Conservation (phyloP, 2,329 filamentous ascomycete species). For the Xylaria sp. region DNA sequence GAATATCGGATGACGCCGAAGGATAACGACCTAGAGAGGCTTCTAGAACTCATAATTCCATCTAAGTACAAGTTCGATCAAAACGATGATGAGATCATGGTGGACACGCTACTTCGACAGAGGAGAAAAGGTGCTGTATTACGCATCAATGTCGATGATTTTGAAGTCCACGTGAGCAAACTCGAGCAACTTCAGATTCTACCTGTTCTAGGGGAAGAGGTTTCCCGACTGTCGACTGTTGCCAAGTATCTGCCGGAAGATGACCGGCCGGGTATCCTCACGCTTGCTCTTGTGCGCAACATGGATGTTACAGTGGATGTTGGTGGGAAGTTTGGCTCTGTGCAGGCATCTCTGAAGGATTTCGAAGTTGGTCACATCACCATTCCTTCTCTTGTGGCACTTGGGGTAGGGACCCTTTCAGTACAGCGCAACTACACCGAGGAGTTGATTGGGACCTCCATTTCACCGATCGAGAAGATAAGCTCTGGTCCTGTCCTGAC, state of each 20-base stretch:
- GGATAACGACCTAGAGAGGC: slow-evolving; percentile 77
- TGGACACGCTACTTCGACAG: slow-evolving; percentile 87
- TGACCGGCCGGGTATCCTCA: slow-evolving; percentile 85
- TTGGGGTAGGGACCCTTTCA: slow-evolving; percentile 68
- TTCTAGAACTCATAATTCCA: slow-evolving; percentile 85
- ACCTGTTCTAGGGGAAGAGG: slow-evolving; percentile 72
- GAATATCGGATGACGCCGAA: slow-evolving; percentile 75
- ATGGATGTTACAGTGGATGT: slow-evolving; percentile 65
- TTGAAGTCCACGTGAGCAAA: slow-evolving; percentile 65
- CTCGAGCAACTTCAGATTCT: slow-evolving; percentile 69
- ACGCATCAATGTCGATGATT: slow-evolving; percentile 65
- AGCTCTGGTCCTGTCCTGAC: slow-evolving; percentile 66
- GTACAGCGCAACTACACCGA: slow-evolving; percentile 69
- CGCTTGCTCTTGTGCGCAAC: slow-evolving; percentile 68
- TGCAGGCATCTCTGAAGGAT: slow-evolving; percentile 61
- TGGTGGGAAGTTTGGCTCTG: slow-evolving; percentile 68
- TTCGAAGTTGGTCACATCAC: slow-evolving; percentile 80
- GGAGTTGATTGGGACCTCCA: slow-evolving; percentile 65
- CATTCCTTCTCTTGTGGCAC: slow-evolving; percentile 78
- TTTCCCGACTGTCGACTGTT: slow-evolving; percentile 81
- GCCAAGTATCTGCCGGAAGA: slow-evolving; percentile 96
- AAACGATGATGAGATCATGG: slow-evolving; percentile 88
- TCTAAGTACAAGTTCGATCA: slow-evolving; percentile 87
- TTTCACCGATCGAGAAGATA: slow-evolving; percentile 34
- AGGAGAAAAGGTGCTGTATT: slow-evolving; percentile 84